These are phyloP conservation scores for Pleurotus platypus DNA, from an alignment of 768 basidiomycete species.

Conservation along the genomic window DNA sequence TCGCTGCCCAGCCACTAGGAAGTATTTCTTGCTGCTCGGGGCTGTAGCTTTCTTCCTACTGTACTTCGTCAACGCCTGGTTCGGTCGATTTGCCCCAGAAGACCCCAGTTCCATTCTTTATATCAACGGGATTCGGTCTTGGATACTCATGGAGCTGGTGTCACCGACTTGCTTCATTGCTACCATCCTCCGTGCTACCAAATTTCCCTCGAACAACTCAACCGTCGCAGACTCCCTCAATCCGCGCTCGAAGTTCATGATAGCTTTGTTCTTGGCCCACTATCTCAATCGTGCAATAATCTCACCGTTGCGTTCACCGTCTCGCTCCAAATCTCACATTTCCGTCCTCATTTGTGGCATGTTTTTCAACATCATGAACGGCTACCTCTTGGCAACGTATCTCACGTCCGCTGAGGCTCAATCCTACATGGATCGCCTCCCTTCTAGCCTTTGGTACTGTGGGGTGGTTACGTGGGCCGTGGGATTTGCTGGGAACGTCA, in stretches of 20 bases:
- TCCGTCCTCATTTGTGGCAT: constrained; percentile 52
- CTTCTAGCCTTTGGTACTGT: constrained; percentile 35
- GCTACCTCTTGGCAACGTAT: constrained; percentile 65
- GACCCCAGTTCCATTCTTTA: constrained; percentile 11
- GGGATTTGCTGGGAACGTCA: constrained; percentile 78
- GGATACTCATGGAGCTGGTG: constrained; percentile 77
- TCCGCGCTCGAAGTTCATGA: constrained; percentile 47
- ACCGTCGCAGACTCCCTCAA: constrained; percentile 23
- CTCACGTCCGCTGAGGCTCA: constrained; percentile 56
- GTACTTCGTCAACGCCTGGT: constrained; percentile 69
- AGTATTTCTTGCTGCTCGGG: constrained; percentile 43
- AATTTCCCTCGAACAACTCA: constrained; percentile 29
- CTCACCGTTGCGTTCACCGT: constrained; percentile 77
- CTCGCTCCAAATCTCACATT: constrained; percentile 73
- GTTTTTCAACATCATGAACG: constrained; percentile 73
- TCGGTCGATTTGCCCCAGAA: constrained; percentile 68
- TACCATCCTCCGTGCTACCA: constrained; percentile 45
- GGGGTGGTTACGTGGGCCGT: constrained; percentile 65
- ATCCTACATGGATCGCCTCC: constrained; percentile 32
- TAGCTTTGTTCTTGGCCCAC: constrained; percentile 62
- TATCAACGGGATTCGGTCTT: constrained; percentile 36
- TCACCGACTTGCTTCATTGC: constrained; percentile 55
- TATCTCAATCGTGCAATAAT: constrained; percentile 82
- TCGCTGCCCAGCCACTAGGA: constrained; percentile 17
- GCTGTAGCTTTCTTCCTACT: constrained; percentile 29